Conservation (phyloP, 2,329 filamentous ascomycete species). For the Alternaria gansuensis region DNA sequence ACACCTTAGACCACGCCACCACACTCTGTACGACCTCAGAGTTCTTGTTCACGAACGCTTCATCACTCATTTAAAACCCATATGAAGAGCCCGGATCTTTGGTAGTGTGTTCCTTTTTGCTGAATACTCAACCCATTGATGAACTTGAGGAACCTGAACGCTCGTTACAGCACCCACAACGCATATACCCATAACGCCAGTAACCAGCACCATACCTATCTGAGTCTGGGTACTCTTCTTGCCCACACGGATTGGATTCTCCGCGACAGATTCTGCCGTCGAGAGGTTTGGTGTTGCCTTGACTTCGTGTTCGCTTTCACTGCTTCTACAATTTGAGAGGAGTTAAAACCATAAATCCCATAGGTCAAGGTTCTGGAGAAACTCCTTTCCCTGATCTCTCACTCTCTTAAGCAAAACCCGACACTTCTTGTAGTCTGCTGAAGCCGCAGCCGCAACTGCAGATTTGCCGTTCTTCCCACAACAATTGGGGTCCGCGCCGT, state of each 20-base stretch:
- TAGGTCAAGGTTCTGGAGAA: neutral
- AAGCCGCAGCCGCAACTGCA: neutral
- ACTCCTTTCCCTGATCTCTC: neutral
- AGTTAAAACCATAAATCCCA: neutral
- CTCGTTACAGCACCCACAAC: neutral
- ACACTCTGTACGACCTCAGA: neutral
- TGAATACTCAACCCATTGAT: neutral
- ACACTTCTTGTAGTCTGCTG: neutral
- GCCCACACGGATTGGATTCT: neutral
- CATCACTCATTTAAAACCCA: neutral
- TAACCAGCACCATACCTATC: neutral
- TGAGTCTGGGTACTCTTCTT: neutral
- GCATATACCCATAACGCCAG: neutral
- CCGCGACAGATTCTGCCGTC: neutral
- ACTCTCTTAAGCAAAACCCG: neutral
- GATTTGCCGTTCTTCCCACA: neutral
- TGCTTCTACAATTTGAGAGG: neutral
- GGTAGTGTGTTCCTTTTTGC: neutral
- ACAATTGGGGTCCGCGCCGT: neutral
- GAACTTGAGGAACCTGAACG: neutral
- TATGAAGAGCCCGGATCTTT: neutral
- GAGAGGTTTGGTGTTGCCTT: accelerated
- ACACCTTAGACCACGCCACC: neutral
- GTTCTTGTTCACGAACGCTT: neutral
- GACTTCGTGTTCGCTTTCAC: neutral